Base-by-base conservation (phyloP, 495 filamentous ascomycete species). In the Xylona heveae region DNA sequence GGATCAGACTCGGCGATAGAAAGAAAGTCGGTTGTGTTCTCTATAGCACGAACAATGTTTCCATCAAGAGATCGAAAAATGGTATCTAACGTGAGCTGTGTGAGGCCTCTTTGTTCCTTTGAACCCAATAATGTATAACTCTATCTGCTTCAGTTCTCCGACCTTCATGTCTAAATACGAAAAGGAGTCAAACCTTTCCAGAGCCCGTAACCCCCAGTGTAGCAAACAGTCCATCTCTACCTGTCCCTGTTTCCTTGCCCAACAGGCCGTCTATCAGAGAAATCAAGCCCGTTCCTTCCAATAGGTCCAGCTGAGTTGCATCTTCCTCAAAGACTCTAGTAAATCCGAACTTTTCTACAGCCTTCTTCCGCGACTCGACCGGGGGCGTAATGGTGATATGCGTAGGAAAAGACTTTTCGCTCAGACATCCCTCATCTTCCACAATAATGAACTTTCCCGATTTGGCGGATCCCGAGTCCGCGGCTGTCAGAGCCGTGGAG, bases 101-200 rank as follows among this genome's bases (percentile, higher is more conserved):
- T 92, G 31, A 97, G 55, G 37, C 88, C 88, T 31, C 82, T 74
- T 49, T 93, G 76, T 9, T 66, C 66, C 40, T 72, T 74, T 12
- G 78, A 84, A 31, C 88, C 88, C 7, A 97, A 66, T 42, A 95
- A 92, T n/a, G 88, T 97, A 48, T 97, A 82, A 40, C 78, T 84
- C 85, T 95, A 22, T 16, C 13, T 21, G n/a, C 8, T 15, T 18
- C 14, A 3, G 13, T 4, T 28, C 28, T 9, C 16, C 3, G 26
- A 5, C 33, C 17, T n/a, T 30, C 24, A 19, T 35, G n/a, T 3
- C 10, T 15, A 30, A 25, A 9, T 13, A 13, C 4, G 16, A 18
- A 29, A 13, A 18, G 19, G 15, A 18, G 18, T 52, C 62, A 21
- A 41, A 91, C 85, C 71, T 97, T 97, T 44, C 88, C 88, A 38